A percentile compares a stretch with the other conserved stretches of the same genome.
Conservation (phyloP, 1,284 basidiomycete genomes). For the Amylostereum chailletii region DNA sequence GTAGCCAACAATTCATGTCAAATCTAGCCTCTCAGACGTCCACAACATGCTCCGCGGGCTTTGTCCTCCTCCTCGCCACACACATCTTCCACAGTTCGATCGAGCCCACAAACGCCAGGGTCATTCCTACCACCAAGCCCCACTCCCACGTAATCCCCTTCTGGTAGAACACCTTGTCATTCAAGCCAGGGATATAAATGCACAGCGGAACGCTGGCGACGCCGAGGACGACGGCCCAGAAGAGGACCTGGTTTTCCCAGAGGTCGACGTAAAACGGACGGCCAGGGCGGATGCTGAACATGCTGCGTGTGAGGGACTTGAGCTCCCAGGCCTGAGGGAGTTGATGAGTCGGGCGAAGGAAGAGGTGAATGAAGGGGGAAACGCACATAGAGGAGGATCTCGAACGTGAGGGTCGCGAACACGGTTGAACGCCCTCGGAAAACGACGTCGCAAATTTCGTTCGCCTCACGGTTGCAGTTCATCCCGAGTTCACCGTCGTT, state of each 20-base stretch:
- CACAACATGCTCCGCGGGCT: too few species aligned
- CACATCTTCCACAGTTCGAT: background rate
- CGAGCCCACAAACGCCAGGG: background rate
- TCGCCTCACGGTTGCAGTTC: conserved; percentile 38
- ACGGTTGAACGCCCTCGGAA: conserved; percentile 47
- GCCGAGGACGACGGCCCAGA: conserved; percentile 40
- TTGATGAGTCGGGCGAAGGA: background rate
- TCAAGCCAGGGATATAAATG: conserved; percentile 40
- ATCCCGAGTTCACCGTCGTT: conserved; percentile 37
- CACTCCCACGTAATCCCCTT: conserved; percentile 36
- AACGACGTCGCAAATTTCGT: conserved; percentile 29
- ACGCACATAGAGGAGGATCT: conserved; percentile 24
- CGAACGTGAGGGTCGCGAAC: conserved; percentile 45
- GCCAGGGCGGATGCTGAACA: conserved; percentile 29
- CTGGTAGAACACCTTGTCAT: conserved; percentile 34
- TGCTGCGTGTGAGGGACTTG: conserved; percentile 21
- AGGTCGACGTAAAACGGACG: conserved; percentile 27
- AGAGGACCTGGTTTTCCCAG: conserved; percentile 42
- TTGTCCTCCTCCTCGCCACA: background rate
- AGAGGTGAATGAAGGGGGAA: background rate
- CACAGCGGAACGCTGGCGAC: conserved; percentile 40
- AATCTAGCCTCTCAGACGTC: too few species aligned
- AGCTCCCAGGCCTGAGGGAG: conserved; percentile 29
- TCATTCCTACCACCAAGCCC: conserved; percentile 25
- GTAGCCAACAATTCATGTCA: too few species aligned